A percentile compares a stretch with the other conserved stretches of the same genome.
Conservation (phyloP, 108 stramenopile genomes). For the Pseudonitzschia multiseries region DNA sequence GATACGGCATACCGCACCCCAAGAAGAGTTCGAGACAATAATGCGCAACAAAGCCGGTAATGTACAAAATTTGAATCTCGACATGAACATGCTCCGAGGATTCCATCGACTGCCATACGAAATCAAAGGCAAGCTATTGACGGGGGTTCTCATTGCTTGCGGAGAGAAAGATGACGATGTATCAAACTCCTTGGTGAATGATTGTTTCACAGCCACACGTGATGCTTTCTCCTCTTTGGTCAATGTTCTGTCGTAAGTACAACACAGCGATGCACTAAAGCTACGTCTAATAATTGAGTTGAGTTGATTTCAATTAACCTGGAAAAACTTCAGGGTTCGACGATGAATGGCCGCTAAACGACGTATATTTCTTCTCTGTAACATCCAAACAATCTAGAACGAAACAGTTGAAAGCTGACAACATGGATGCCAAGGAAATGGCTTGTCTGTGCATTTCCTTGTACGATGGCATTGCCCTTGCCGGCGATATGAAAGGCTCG, state of each 20-base stretch:
- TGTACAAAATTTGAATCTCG: slow-evolving; percentile 16
- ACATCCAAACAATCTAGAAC: slow-evolving; percentile 29
- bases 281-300: not conserved
- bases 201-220: slow-evolving; percentile 62
- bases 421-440: slow-evolving; percentile 68
- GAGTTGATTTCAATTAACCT: too few species aligned
- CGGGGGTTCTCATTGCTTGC: slow-evolving; percentile 63
- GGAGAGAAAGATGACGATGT: slow-evolving; percentile 60
- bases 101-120: slow-evolving; percentile 74
- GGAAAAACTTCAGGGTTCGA: not conserved
- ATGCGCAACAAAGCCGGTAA: slow-evolving; percentile 39
- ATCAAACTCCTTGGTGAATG: slow-evolving; percentile 48
- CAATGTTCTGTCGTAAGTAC: slow-evolving; percentile 59
- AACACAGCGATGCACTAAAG: not conserved
- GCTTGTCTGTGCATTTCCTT: slow-evolving; percentile 72
- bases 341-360: not conserved
- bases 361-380: not conserved
- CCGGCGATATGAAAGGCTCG: slow-evolving; percentile 72
- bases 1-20: slow-evolving; percentile 59
- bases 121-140: slow-evolving; percentile 64
- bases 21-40: slow-evolving; percentile 45
- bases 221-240: slow-evolving; percentile 64
- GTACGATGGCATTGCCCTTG: slow-evolving; percentile 70
- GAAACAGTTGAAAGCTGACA: slow-evolving; percentile 48
- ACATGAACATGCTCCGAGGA: slow-evolving; percentile 52